phyloP scores from a whole-genome alignment of 2,329 filamentous ascomycete species.

The Colletotrichum shisoi region DNA sequence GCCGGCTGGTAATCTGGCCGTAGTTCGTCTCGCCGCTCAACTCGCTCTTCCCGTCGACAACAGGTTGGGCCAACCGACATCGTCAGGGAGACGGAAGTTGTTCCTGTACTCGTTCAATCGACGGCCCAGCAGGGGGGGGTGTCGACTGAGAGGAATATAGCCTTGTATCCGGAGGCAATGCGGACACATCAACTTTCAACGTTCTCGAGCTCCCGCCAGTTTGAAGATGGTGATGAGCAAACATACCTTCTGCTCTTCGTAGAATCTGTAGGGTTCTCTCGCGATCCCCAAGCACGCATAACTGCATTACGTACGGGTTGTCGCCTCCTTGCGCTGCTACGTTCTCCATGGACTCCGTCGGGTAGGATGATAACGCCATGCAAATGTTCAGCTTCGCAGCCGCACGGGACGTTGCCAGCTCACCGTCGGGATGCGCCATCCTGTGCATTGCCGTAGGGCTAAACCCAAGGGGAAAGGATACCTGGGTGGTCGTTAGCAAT shows the following conservation, averaged over 20 bases:
- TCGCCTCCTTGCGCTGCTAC: conserved; percentile 52
- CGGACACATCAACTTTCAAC: not conserved
- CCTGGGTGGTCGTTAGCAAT: conserved; percentile 23
- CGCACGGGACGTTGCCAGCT: conserved; percentile 60
- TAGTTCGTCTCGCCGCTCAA: conserved; percentile 30
- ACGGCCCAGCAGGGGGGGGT: conserved; percentile 61
- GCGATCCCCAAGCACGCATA: conserved; percentile 61
- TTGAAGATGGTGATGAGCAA: too few species aligned
- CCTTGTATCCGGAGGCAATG: conserved; percentile 51
- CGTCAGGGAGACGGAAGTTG: conserved; percentile 50
- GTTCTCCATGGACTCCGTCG: conserved; percentile 56
- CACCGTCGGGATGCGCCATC: conserved; percentile 62
- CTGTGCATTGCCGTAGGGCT: conserved; percentile 64
- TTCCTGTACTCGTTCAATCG: conserved; percentile 63
- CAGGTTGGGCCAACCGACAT: conserved; percentile 17
- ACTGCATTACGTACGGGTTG: conserved; percentile 57
- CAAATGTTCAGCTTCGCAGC: conserved; percentile 45
- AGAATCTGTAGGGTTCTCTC: conserved; percentile 52
- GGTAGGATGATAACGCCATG: conserved; percentile 59
- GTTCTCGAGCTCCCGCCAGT: too few species aligned
- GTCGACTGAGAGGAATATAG: conserved; percentile 64
- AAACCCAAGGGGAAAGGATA: conserved; percentile 61
- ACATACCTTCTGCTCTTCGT: conserved; percentile 53
- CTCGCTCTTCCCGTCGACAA: conserved; percentile 37
- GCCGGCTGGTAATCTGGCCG: not conserved